Conservation (phyloP, 2,329 filamentous ascomycete species). For the Neodidymelliopsis sp. region DNA sequence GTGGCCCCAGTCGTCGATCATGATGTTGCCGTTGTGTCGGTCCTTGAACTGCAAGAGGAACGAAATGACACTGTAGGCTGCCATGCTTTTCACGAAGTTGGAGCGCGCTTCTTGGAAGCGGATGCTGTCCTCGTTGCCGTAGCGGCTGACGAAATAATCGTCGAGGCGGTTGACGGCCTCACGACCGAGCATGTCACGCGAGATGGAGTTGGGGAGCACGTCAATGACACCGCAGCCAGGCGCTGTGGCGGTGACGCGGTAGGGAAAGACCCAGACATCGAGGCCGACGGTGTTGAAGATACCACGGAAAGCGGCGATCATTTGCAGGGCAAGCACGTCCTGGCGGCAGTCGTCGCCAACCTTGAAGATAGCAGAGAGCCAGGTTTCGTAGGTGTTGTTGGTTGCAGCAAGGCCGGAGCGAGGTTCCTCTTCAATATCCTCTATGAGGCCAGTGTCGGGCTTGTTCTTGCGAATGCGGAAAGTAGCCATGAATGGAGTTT, state of each 20-base stretch:
- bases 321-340: slow-evolving; percentile 93
- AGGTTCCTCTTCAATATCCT: slow-evolving; percentile 44
- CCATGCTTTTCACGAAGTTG: slow-evolving; percentile 99
- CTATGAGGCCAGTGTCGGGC: slow-evolving; percentile 42
- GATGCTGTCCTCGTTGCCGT: slow-evolving; percentile 94
- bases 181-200: slow-evolving; percentile 96
- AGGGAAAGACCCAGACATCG: slow-evolving; percentile 96
- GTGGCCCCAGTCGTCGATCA: slow-evolving; percentile 97
- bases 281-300: slow-evolving; percentile 96
- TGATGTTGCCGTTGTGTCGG: slow-evolving; percentile 98
- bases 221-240: slow-evolving; percentile 98
- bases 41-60: slow-evolving; percentile 99
- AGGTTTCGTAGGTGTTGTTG: slow-evolving; percentile 80
- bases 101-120: slow-evolving; percentile 92
- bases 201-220: slow-evolving; percentile 96
- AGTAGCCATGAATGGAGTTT: slow-evolving; percentile 98
- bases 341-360: slow-evolving; percentile 98
- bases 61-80: slow-evolving; percentile 95
- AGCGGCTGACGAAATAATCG: slow-evolving; percentile 97
- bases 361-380: slow-evolving; percentile 99
- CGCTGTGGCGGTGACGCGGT: slow-evolving; percentile 95
- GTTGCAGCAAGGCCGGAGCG: slow-evolving; percentile 41
- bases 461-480: slow-evolving; percentile 92
- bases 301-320: slow-evolving; percentile 96
- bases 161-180: slow-evolving; percentile 98